Evolutionary conservation across 371 early-diverging fungal genomes (phyloP).

Genomic region (Fennellomyces sp.): DNA sequence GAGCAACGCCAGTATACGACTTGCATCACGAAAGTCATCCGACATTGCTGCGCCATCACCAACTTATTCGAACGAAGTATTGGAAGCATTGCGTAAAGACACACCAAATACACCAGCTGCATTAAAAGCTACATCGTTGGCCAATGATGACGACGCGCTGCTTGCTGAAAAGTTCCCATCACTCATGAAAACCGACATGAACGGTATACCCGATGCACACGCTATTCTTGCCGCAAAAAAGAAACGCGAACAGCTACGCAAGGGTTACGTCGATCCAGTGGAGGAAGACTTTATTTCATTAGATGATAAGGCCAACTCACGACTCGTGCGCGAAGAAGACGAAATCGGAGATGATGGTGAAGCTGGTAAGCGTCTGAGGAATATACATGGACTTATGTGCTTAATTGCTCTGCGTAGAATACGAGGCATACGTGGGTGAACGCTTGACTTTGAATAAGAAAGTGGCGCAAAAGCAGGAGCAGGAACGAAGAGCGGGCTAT

Average conservation of each 20-base stretch:
- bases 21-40: slow-evolving; percentile 7
- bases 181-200: slow-evolving; percentile 24
- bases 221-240: slow-evolving; percentile 59
- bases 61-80: slow-evolving; percentile 29
- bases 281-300: slow-evolving; percentile 46
- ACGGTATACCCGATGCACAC: slow-evolving; percentile 45
- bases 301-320: slow-evolving; percentile 31
- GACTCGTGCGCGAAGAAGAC: slow-evolving; percentile 58
- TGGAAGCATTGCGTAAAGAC: slow-evolving; percentile 34
- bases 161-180: slow-evolving; percentile 48
- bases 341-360: slow-evolving; percentile 57
- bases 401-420: too few species aligned
- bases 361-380: slow-evolving; percentile 23
- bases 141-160: slow-evolving; percentile 27
- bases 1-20: slow-evolving; percentile 25
- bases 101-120: slow-evolving; percentile 42
- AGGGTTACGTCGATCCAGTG: slow-evolving; percentile 26
- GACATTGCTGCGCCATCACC: background rate
- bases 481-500: slow-evolving; percentile 39
- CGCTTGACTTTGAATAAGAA: slow-evolving; percentile 41
- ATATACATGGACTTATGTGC: too few species aligned
- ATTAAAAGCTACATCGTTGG: slow-evolving; percentile 6
- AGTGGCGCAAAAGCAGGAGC: slow-evolving; percentile 40
- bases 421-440: slow-evolving; percentile 53
- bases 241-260: slow-evolving; percentile 50